A percentile compares a stretch with the other conserved stretches of the same genome.
phyloP scores from a whole-genome alignment of 768 basidiomycete genomes.

The Suillus ampliporus region DNA sequence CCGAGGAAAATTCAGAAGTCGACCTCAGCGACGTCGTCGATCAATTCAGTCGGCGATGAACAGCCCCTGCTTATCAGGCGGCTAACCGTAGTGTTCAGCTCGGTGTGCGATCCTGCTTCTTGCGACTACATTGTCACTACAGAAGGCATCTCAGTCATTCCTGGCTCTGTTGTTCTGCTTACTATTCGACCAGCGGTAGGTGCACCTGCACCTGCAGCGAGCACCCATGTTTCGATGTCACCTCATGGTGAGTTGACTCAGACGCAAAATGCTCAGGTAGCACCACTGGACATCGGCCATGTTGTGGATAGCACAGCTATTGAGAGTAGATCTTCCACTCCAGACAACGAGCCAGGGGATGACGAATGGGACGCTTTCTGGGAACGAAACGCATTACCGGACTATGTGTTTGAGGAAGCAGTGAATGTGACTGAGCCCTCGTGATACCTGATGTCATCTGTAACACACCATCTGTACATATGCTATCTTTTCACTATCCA shows the following conservation, averaged over 20 bases:
- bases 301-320: constrained; percentile 32
- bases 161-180: constrained; percentile 26
- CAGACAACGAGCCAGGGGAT: constrained; percentile 34
- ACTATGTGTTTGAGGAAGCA: constrained; percentile 34
- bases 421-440: not conserved
- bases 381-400: constrained; percentile 47
- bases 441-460: not conserved
- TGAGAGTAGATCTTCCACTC: constrained; percentile 24
- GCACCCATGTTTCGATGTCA: not conserved
- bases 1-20: constrained; percentile 28
- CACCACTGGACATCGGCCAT: constrained; percentile 44
- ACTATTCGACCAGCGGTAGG: constrained; percentile 1
- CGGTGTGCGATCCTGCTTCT: constrained; percentile 57
- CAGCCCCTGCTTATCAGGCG: constrained; percentile 66
- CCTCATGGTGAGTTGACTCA: not conserved
- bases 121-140: constrained; percentile 78
- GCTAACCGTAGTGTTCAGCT: constrained; percentile 80
- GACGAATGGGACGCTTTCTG: constrained; percentile 59
- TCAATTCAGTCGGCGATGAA: constrained; percentile 34
- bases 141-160: constrained; percentile 54
- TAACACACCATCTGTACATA: not conserved
- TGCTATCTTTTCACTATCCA: not conserved
- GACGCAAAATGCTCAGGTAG: constrained; percentile 26
- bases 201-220: not conserved
- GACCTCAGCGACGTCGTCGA: constrained; percentile 19